Evolutionary conservation across 139 green algal species (phyloP).

Genomic region (Chlorella sp.): DNA sequence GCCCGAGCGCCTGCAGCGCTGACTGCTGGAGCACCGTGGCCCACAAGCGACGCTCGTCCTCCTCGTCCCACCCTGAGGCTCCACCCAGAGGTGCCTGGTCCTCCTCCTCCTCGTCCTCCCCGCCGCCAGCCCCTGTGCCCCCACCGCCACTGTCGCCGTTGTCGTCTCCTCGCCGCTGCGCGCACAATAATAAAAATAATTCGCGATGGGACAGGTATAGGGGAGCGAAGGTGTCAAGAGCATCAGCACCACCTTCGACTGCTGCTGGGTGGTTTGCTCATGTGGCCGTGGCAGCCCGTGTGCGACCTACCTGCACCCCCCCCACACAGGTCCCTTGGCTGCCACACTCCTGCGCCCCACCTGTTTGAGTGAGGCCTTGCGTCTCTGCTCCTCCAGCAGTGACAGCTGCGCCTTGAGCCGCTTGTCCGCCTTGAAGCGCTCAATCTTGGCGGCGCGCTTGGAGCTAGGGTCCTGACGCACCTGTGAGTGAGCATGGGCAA

Average conservation of each 20-base stretch:
- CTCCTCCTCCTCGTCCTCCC: slow-evolving; percentile 9
- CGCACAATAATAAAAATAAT: too few species aligned
- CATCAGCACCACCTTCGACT: neutral
- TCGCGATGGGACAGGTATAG: slow-evolving; percentile 1
- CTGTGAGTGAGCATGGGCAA: too few species aligned
- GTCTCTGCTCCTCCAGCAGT: slow-evolving; percentile 26
- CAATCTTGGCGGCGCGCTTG: slow-evolving; percentile 42
- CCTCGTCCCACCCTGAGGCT: slow-evolving; percentile 35
- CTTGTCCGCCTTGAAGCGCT: slow-evolving; percentile 43
- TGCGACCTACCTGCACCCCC: too few species aligned
- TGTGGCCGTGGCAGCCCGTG: too few species aligned
- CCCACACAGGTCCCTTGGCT: too few species aligned
- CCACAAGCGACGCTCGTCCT: slow-evolving; percentile 43
- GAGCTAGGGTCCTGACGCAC: slow-evolving; percentile 29
- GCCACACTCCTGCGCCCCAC: too few species aligned
- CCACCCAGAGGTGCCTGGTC: slow-evolving; percentile 5
- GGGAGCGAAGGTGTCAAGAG: neutral
- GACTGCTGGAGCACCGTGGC: slow-evolving; percentile 31
- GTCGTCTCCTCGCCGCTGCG: too few species aligned
- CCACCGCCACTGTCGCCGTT: too few species aligned
- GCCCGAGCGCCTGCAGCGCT: neutral
- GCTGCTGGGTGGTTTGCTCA: neutral
- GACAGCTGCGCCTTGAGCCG: slow-evolving; percentile 24
- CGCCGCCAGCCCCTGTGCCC: neutral
- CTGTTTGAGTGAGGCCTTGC: too few species aligned